These are phyloP conservation scores for Blepharisma undulans DNA, from an alignment of 169 alveolate genomes.

Conservation along the genomic window DNA sequence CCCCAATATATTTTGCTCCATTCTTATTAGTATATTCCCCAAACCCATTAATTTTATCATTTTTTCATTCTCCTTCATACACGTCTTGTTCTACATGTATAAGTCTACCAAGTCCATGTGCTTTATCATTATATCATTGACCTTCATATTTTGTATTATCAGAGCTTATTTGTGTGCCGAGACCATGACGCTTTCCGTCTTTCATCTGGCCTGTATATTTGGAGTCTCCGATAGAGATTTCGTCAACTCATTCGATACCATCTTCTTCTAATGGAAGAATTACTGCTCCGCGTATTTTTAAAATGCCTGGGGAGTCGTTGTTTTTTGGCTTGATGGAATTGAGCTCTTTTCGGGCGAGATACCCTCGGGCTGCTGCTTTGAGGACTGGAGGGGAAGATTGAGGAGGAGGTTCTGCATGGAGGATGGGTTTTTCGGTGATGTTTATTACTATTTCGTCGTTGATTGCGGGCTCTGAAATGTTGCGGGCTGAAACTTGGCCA, in stretches of 20 bases:
- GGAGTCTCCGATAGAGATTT: neutral
- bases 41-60: slow-evolving; percentile 55
- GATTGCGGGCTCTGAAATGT: neutral
- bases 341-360: neutral
- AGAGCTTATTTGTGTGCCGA: neutral
- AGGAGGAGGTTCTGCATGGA: neutral
- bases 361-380: neutral
- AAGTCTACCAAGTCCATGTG: slow-evolving; percentile 51
- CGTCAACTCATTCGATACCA: neutral
- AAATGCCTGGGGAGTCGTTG: neutral
- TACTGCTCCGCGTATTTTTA: neutral
- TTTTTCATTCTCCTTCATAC: slow-evolving; percentile 42
- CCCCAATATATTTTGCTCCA: slow-evolving; percentile 68
- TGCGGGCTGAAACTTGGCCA: neutral
- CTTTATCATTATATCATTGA: slow-evolving; percentile 41
- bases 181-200: slow-evolving; percentile 42
- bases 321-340: neutral
- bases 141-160: slow-evolving; percentile 47
- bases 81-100: slow-evolving; percentile 35
- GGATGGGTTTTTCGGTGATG: neutral
- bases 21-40: slow-evolving; percentile 59
- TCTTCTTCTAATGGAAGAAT: neutral
- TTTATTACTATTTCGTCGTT: neutral
- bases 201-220: slow-evolving; percentile 47
- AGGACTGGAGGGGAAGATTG: neutral